Evolutionary conservation across 306 rosid genomes (phyloP).

Genomic region (Prunus dulcis): DNA sequence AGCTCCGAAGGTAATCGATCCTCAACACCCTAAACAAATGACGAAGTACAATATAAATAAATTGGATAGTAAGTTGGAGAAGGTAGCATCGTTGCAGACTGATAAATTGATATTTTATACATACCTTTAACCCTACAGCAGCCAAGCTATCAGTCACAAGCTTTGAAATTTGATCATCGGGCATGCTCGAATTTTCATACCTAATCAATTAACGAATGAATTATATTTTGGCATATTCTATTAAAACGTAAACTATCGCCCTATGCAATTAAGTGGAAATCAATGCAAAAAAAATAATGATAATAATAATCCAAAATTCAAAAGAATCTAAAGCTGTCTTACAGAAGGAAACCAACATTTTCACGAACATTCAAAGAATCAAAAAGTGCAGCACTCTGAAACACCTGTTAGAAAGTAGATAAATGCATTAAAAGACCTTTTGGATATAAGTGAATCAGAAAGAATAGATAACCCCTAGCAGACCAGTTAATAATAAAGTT

Average conservation of each 20-base stretch:
- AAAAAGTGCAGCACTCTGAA: slow-evolving; percentile 99
- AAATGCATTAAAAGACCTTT: slow-evolving; percentile 3
- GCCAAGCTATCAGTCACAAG: slow-evolving; percentile 86
- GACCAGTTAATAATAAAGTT: slow-evolving; percentile 12
- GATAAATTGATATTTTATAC: slow-evolving; percentile 19
- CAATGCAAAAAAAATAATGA: background rate
- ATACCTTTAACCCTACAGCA: slow-evolving; percentile 90
- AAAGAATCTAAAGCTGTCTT: slow-evolving; percentile 28
- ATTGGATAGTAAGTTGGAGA: slow-evolving; percentile 1
- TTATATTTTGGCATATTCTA: background rate
- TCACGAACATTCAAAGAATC: slow-evolving; percentile 95
- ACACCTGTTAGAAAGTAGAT: slow-evolving; percentile 56
- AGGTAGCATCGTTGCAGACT: slow-evolving; percentile 5
- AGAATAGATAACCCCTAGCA: slow-evolving; percentile 5
- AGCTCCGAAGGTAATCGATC: slow-evolving; percentile 91
- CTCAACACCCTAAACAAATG: slow-evolving; percentile 69
- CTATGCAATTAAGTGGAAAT: background rate
- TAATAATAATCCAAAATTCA: slow-evolving; percentile 15
- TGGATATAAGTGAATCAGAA: background rate
- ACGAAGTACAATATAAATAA: background rate
- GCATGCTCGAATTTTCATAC: slow-evolving; percentile 86
- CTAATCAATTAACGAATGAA: slow-evolving; percentile 38
- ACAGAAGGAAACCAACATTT: slow-evolving; percentile 99
- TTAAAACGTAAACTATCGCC: background rate
- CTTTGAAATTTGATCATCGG: slow-evolving; percentile 63